A percentile compares a stretch with the other conserved stretches of the same genome.
Evolutionary conservation across 148 eudicot species (phyloP).

Genomic region (Silene uniflora): DNA sequence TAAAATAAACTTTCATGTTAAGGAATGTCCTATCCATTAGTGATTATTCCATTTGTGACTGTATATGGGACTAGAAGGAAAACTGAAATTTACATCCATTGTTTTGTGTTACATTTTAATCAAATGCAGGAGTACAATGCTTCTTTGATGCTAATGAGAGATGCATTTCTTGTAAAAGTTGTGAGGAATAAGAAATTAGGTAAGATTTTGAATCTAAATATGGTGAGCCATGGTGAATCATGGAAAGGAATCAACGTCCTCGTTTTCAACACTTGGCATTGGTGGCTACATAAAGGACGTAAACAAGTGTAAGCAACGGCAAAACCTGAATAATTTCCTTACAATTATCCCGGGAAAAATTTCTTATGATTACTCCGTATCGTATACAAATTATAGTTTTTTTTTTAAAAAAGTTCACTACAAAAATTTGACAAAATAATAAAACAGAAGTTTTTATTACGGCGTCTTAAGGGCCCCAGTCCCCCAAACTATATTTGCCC

Average conservation of each 20-base stretch:
- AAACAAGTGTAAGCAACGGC: conserved; percentile 49
- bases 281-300: conserved; percentile 78
- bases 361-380: too few relatives aligned
- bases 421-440: too few relatives aligned
- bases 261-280: conserved; percentile 79
- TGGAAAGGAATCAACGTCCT: conserved; percentile 53
- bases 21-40: background rate
- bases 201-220: conserved; percentile 45
- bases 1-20: background rate
- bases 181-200: conserved; percentile 27
- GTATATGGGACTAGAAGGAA: background rate
- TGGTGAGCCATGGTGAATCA: conserved; percentile 26
- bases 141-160: conserved; percentile 41
- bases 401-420: too few relatives aligned
- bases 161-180: conserved; percentile 50
- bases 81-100: background rate
- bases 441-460: too few relatives aligned
- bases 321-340: too few relatives aligned
- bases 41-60: background rate
- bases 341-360: too few relatives aligned
- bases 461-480: too few relatives aligned
- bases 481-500: too few relatives aligned
- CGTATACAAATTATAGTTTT: too few relatives aligned
- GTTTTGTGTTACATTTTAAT: background rate
- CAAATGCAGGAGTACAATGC: conserved; percentile 36